Conservation (phyloP, 805 yeast species). For the Nakazawaea sp. region DNA sequence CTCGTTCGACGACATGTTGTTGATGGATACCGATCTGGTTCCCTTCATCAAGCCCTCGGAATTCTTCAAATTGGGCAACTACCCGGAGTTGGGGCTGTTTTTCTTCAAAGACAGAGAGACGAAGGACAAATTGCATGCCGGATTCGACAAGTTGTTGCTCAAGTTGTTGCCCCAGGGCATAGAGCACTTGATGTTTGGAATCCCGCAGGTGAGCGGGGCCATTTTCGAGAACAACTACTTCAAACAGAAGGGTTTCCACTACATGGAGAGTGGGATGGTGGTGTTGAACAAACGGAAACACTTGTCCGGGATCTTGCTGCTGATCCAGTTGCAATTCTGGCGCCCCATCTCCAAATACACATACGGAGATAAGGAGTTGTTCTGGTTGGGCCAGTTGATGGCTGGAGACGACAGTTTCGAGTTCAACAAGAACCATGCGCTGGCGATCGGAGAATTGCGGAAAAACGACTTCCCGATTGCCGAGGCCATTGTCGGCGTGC, state of each 20-base stretch:
- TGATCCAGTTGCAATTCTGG: constrained; percentile 36
- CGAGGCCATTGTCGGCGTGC: constrained; percentile 17
- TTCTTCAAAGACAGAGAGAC: constrained; percentile 46
- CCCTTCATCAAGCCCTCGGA: constrained; percentile 28
- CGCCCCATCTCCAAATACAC: constrained; percentile 39
- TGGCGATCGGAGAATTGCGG: constrained; percentile 39
- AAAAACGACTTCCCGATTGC: constrained; percentile 20
- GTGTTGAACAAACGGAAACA: constrained; percentile 41
- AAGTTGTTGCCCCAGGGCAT: constrained; percentile 33
- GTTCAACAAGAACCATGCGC: constrained; percentile 48
- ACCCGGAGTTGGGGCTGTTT: constrained; percentile 27
- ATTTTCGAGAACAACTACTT: constrained; percentile 34
- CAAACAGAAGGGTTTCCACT: constrained; percentile 31
- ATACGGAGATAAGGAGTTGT: constrained; percentile 76
- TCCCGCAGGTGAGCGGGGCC: constrained; percentile 27
- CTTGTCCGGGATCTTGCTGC: constrained; percentile 38
- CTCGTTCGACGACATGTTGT: constrained; percentile 47
- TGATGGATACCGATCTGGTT: constrained; percentile 48
- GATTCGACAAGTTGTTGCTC: constrained; percentile 34
- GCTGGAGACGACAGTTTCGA: constrained; percentile 48
- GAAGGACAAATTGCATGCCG: constrained; percentile 22
- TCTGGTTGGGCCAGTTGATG: constrained; percentile 62
- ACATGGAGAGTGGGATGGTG: constrained; percentile 44
- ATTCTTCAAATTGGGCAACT: constrained; percentile 31
- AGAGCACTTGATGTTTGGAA: constrained; percentile 5